Conservation (phyloP, 352 stramenopile species). For the Thalassiosira oceanica region DNA sequence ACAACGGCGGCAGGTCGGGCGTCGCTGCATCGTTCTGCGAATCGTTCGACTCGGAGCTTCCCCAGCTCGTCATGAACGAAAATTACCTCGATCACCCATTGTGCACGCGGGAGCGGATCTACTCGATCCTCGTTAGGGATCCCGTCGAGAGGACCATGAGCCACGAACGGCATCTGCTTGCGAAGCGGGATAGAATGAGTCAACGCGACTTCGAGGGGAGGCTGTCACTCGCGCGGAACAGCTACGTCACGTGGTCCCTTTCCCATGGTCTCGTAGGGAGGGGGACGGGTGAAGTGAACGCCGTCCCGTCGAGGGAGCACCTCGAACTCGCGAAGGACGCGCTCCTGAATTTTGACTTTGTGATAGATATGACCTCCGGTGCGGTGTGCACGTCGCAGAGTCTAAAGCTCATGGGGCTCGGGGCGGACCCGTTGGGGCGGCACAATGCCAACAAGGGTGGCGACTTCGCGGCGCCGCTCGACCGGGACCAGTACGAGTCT, state of each 20-base stretch:
- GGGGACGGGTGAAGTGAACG: not conserved
- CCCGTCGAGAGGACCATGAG: slow-evolving; percentile 23
- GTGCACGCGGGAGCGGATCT: slow-evolving; percentile 9
- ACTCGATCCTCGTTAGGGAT: slow-evolving; percentile 17
- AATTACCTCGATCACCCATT: slow-evolving; percentile 35
- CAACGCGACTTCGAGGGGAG: not conserved
- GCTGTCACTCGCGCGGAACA: not conserved
- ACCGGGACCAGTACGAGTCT: slow-evolving; percentile 4
- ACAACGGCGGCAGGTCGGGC: not conserved
- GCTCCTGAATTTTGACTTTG: slow-evolving; percentile 19
- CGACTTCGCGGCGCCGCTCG: not conserved
- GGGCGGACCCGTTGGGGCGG: not conserved
- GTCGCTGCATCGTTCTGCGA: slow-evolving; percentile 3
- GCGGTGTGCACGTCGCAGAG: slow-evolving; percentile 1
- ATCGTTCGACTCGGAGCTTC: slow-evolving; percentile 3
- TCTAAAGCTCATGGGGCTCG: slow-evolving; percentile 23
- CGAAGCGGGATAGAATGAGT: not conserved
- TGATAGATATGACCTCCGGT: slow-evolving; percentile 10
- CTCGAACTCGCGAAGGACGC: slow-evolving; percentile 22
- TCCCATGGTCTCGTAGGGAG: not conserved
- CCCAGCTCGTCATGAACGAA: slow-evolving; percentile 35
- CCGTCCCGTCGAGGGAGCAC: not conserved
- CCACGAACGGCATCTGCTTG: slow-evolving; percentile 16
- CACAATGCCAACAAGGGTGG: not conserved
- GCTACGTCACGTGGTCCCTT: slow-evolving; percentile 31